Conservation (phyloP, 306 rosid genomes). For the Inga laurina region DNA sequence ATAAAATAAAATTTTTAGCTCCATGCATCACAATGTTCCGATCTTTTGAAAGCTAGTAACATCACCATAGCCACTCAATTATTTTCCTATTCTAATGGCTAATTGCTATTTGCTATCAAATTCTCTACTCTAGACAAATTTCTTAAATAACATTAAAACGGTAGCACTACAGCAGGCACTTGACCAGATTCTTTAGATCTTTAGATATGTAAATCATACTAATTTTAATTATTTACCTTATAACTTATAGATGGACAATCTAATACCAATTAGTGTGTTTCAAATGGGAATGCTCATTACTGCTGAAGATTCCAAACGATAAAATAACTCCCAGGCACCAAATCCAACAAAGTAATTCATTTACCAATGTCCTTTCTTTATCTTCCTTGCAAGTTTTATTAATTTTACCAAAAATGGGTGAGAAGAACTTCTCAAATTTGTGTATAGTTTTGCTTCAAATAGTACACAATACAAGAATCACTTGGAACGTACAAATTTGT, state of each 20-base stretch:
- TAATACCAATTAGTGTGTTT: not conserved
- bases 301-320: slow-evolving; percentile 1
- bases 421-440: slow-evolving; percentile 10
- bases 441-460: not conserved
- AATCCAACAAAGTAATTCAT: not conserved
- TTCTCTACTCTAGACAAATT: not conserved
- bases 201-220: not conserved
- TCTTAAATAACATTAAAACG: not conserved
- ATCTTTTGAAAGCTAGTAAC: not conserved
- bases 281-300: not conserved
- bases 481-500: not conserved
- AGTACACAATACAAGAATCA: not conserved
- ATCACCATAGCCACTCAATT: not conserved
- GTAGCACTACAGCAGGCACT: not conserved
- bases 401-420: not conserved
- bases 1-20: not conserved
- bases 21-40: not conserved
- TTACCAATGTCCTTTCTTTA: not conserved
- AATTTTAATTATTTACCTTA: not conserved
- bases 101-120: not conserved
- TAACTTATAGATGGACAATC: not conserved
- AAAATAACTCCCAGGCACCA: slow-evolving; percentile 5
- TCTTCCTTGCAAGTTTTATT: not conserved
- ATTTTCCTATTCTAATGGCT: not conserved
- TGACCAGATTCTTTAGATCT: not conserved